Evolutionary conservation across 495 filamentous ascomycete species (phyloP).

Genomic region (Penicillium waksmanii): DNA sequence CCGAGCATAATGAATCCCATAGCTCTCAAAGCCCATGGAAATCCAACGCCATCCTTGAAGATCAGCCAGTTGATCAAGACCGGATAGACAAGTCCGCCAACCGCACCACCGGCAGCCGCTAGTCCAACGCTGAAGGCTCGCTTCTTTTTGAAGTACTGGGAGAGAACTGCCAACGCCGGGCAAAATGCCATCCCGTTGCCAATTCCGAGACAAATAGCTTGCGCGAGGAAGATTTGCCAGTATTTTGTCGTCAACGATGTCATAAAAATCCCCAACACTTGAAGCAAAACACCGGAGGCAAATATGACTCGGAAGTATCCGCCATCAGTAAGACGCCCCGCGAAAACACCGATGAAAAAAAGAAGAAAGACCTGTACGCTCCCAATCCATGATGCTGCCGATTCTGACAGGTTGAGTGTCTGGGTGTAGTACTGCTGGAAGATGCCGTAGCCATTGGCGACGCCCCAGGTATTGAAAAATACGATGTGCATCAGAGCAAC

Average conservation of each 20-base stretch:
- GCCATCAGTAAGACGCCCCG: conserved; percentile 48
- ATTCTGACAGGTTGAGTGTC: conserved; percentile 30
- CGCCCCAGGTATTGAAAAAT: conserved; percentile 31
- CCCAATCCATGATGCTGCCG: conserved; percentile 52
- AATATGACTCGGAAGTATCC: conserved; percentile 45
- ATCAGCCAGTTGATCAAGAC: conserved; percentile 56
- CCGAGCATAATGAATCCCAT: conserved; percentile 56
- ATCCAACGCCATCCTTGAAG: conserved; percentile 43
- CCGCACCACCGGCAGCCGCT: conserved; percentile 43
- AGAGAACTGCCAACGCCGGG: conserved; percentile 45
- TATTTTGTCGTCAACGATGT: conserved; percentile 46
- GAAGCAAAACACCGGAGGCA: conserved; percentile 31
- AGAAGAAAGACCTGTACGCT: conserved; percentile 48
- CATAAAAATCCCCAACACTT: conserved; percentile 55
- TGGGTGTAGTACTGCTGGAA: conserved; percentile 52
- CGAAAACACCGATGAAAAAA: conserved; percentile 41
- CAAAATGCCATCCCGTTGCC: conserved; percentile 46
- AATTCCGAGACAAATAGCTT: conserved; percentile 46
- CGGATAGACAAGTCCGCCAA: conserved; percentile 49
- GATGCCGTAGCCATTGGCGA: conserved; percentile 50
- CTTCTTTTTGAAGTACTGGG: conserved; percentile 46
- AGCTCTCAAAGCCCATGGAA: conserved; percentile 56
- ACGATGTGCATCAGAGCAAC: not conserved
- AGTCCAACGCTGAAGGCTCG: conserved; percentile 52
- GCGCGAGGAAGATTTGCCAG: conserved; percentile 42